Conservation (phyloP, 1,284 basidiomycete genomes). For the Megacollybia platyphylla region DNA sequence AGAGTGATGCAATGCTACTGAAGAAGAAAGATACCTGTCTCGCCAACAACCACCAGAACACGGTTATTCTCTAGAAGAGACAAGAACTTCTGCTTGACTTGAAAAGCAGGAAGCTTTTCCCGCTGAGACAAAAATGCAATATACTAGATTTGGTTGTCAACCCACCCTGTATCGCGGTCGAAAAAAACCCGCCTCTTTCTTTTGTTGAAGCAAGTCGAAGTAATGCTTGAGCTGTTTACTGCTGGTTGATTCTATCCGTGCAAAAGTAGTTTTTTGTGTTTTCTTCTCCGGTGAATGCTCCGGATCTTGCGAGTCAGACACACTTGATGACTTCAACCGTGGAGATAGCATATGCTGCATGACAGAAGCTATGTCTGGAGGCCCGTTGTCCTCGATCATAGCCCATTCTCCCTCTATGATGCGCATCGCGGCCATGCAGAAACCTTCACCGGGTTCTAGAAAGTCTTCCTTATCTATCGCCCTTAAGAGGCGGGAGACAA, state of each 20-base stretch:
- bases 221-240: slow-evolving; percentile 42
- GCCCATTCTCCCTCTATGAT: slow-evolving; percentile 65
- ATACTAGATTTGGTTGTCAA: slow-evolving; percentile 24
- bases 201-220: slow-evolving; percentile 34
- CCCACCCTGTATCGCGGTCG: too few species aligned
- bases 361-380: slow-evolving; percentile 60
- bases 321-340: slow-evolving; percentile 6
- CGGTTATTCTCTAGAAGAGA: slow-evolving; percentile 43
- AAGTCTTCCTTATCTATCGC: slow-evolving; percentile 44
- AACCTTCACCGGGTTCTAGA: slow-evolving; percentile 55
- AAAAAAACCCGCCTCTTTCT: slow-evolving; percentile 19
- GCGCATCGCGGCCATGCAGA: slow-evolving; percentile 67
- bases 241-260: slow-evolving; percentile 26
- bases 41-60: slow-evolving; percentile 76
- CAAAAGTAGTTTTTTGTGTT: slow-evolving; percentile 3
- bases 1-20: slow-evolving; percentile 1
- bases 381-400: slow-evolving; percentile 49
- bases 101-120: slow-evolving; percentile 66
- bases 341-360: slow-evolving; percentile 49
- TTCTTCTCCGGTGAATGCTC: neutral
- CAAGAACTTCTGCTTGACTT: slow-evolving; percentile 54
- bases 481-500: slow-evolving; percentile 53
- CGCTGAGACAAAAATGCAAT: slow-evolving; percentile 43
- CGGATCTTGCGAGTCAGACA: neutral
- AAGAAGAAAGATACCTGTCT: slow-evolving; percentile 41